Base-by-base conservation (phyloP, 2,329 filamentous ascomycete species). In the Exophiala calicioides region DNA sequence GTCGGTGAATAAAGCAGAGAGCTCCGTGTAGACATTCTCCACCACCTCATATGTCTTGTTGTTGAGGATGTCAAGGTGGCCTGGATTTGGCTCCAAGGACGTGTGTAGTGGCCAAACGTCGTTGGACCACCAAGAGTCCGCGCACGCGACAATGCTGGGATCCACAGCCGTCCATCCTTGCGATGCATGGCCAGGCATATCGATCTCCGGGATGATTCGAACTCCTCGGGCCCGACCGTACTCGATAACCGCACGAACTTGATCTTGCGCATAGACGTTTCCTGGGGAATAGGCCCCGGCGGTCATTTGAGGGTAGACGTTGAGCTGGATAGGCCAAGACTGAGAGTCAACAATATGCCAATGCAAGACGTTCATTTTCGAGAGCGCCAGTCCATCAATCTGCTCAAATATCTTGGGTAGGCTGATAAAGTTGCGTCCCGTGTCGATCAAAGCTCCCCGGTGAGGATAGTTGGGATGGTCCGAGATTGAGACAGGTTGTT, bases 161-260 rank as follows among this genome's bases (percentile, higher is more conserved):
- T 81, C 76, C 5, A 82, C 67, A 50, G 78, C 77, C 43, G 75
- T 69, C 77, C 77, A 80, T 21, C 77, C 77, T 1, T 76, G 71
- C 21, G 70, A 68, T 4, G 77, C 73, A 59, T 82, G 79, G 35
- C 78, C 76, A 5, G 79, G 79, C 77, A 81, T 81, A 60, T 82
- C 79, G 31, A 81, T 73, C 57, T 82, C 79, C n/a, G 79, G 76
- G 24, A 82, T 69, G 44, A 82, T 68, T 44, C 80, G 76, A n/a
- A 82, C 70, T 45, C 74, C 79, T 13, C 78, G 78, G 24, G 73
- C 72, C 27, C 73, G 67, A 12, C 74, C 77, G 52, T 79, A 79
- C 9, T 61, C 58, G 39, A 80, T 68, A 38, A 80, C 62, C 2
- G 64, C 63, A 13, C 62, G 66, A 34, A 80, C 61, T 46, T 70